Evolutionary conservation across 1,139 yeast genomes (phyloP).

Genomic region (Kodamaea derodonti): DNA sequence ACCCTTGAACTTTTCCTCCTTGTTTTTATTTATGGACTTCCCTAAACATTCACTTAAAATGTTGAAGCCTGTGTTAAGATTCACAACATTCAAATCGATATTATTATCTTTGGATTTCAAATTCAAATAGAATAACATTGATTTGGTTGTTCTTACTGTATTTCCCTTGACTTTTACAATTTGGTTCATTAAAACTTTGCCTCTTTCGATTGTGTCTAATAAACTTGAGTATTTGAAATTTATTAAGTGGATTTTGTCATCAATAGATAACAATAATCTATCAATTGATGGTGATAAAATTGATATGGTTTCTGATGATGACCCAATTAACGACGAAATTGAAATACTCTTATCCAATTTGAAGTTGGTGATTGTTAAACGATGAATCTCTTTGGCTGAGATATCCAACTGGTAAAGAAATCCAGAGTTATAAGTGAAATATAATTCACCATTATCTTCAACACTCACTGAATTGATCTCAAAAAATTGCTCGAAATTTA

Average conservation of each 20-base stretch:
- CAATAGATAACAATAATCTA: constrained; percentile 40
- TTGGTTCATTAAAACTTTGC: constrained; percentile 28
- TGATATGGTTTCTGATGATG: constrained; percentile 15
- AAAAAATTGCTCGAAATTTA: constrained; percentile 14
- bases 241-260: constrained; percentile 36
- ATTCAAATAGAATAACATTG: constrained; percentile 43
- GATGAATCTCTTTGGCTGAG: constrained; percentile 14
- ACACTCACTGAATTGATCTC: constrained; percentile 18
- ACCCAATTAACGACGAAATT: constrained; percentile 18
- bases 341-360: constrained; percentile 18
- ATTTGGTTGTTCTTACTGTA: constrained; percentile 34
- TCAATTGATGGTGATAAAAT: constrained; percentile 40
- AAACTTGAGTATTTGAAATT: constrained; percentile 44
- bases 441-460: constrained; percentile 4
- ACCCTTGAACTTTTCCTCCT: constrained; percentile 11
- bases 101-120: constrained; percentile 42
- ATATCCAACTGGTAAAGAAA: constrained; percentile 23
- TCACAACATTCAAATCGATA: constrained; percentile 41
- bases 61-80: constrained; percentile 67
- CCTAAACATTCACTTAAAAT: constrained; percentile 72
- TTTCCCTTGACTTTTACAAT: constrained; percentile 42
- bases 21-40: constrained; percentile 41
- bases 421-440: constrained; percentile 26
- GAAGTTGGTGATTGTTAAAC: constrained; percentile 22
- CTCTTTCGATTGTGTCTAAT: constrained; percentile 32